Evolutionary conservation across 495 filamentous ascomycete species (phyloP), one percentile per base, ranked within the genome.

Genomic region (Penicillium cataractarum): DNA sequence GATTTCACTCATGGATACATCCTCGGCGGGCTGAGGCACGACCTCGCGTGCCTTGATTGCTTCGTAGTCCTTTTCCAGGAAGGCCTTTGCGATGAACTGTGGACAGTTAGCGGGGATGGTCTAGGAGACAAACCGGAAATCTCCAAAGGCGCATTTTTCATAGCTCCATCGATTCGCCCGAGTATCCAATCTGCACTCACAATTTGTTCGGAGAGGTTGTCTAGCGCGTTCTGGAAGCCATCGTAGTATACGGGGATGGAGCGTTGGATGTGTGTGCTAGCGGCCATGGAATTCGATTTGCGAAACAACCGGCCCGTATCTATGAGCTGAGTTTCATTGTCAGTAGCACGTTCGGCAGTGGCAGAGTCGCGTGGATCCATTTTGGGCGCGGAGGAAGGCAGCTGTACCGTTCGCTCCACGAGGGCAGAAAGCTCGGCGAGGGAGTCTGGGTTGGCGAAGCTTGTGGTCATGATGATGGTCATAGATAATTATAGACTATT

Each of bases 191-290:
- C n/a, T 49, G 29, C 8, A 78, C 82, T 48, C 72, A 84, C 82
- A 66, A 85, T 85, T 58, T 84, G 77, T 37, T 82, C 75, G 32
- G 82, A 82, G 29, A 84, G 72, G 29, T 77, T 76, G 67, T 85
- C 82, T 51, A 85, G 64, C 7, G 82, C 81, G 44, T 69, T 66
- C 64, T 83, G 81, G 50, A 82, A 84, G 57, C 75, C 67, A 33
- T 78, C 74, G 61, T 83, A 78, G 15, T 82, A 80, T 33, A 61
- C 62, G 5, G 80, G 79, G 17, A 83, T 69, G 15, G 77, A 69
- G 17, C 76, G 77, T 54, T 75, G 78, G 39, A 83, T 65, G 27
- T 78, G 76, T 10, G 73, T 67, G 49, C 73, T 69, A 10, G 71
- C 71, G 37, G 76, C 72, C 58, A 76, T 61, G 21, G 78, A 77